A percentile compares a stretch with the other conserved stretches of the same genome.
Conservation (phyloP, 306 rosid genomes). For the Dalbergia oliveri region DNA sequence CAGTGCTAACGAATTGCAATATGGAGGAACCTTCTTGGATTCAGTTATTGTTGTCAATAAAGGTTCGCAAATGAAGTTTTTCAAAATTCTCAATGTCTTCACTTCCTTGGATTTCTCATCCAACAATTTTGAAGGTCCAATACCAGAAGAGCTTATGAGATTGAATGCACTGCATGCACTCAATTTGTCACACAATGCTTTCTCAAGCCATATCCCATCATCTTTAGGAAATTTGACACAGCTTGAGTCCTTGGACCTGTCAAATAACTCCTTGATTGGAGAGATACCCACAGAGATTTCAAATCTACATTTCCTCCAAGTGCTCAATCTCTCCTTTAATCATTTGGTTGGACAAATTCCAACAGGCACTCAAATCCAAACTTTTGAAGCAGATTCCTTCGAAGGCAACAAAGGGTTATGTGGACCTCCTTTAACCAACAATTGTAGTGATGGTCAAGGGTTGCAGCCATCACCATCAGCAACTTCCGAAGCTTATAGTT, state of each 20-base stretch:
- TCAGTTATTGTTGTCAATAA: background rate
- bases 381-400: conserved; percentile 38
- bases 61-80: background rate
- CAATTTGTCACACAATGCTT: conserved; percentile 46
- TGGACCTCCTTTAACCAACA: conserved; percentile 40
- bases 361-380: conserved; percentile 32
- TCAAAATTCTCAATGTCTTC: conserved; percentile 17
- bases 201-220: conserved; percentile 46
- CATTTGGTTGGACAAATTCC: conserved; percentile 49
- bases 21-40: conserved; percentile 35
- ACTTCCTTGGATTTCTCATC: conserved; percentile 39
- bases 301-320: conserved; percentile 28
- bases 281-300: conserved; percentile 41
- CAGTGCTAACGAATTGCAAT: background rate
- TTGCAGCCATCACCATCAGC: background rate
- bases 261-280: conserved; percentile 39
- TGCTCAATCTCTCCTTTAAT: conserved; percentile 50
- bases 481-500: too few species aligned
- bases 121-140: conserved; percentile 38
- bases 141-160: conserved; percentile 33
- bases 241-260: conserved; percentile 53
- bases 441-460: background rate
- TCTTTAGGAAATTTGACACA: conserved; percentile 30
- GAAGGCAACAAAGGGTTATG: conserved; percentile 45
- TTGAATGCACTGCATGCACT: conserved; percentile 30